Conservation (phyloP, 108 stramenopile genomes). For the Pseudonitzschia pungens region DNA sequence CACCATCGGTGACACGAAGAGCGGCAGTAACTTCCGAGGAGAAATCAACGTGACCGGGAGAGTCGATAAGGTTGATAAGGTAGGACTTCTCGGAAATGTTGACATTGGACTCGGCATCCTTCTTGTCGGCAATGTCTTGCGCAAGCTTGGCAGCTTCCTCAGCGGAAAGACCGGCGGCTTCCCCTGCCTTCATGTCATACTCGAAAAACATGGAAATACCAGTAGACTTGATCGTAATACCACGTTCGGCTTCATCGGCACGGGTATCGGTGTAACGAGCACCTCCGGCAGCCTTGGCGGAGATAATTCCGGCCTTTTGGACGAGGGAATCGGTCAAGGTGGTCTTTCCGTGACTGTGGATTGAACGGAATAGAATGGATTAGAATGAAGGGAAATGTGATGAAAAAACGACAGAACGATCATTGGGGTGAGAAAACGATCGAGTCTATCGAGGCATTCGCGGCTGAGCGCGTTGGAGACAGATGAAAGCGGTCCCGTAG, state of each 20-base stretch:
- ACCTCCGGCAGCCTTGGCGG: slow-evolving; percentile 98
- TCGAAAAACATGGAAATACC: slow-evolving; percentile 99
- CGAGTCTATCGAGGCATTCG: too few species aligned
- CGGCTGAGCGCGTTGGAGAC: too few species aligned
- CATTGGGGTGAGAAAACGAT: neutral
- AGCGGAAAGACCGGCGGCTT: slow-evolving; percentile 68
- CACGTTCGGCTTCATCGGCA: slow-evolving; percentile 99
- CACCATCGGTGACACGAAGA: slow-evolving; percentile 99
- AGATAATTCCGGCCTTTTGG: slow-evolving; percentile 99
- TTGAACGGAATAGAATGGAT: too few species aligned
- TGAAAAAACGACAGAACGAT: too few species aligned
- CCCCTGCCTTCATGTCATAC: slow-evolving; percentile 95
- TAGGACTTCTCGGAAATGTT: slow-evolving; percentile 95
- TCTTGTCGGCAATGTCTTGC: slow-evolving; percentile 55
- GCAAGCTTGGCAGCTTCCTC: slow-evolving; percentile 65
- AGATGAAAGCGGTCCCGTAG: too few species aligned
- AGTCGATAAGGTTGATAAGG: slow-evolving; percentile 99
- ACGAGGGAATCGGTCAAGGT: slow-evolving; percentile 99
- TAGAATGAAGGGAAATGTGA: too few species aligned
- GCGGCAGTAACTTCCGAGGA: slow-evolving; percentile 99
- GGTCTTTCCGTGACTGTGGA: slow-evolving; percentile 94
- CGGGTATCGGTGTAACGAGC: slow-evolving; percentile 99
- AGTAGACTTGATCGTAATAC: slow-evolving; percentile 99
- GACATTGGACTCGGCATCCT: slow-evolving; percentile 75
- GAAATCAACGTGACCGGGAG: slow-evolving; percentile 99